Evolutionary conservation across 148 eudicot genomes (phyloP), one percentile per base, ranked within the genome.

Genomic region (Polygonum aviculare): DNA sequence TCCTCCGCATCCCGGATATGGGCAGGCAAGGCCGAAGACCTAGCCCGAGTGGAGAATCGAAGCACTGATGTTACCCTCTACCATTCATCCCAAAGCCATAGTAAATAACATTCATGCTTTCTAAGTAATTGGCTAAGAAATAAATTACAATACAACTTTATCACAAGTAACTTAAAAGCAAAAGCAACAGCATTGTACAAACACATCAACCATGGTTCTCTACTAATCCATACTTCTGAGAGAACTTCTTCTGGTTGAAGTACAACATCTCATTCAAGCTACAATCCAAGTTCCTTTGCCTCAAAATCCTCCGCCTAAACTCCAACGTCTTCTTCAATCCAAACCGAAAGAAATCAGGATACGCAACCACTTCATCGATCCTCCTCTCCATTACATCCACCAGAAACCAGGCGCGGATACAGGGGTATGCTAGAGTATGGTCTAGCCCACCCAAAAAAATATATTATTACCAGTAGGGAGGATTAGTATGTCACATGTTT

Each of bases 191-290:
- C 47, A 55, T 39, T 55, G 41, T 31, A 40, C n/a, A 69, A 75
- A 26, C 33, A 78, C 78, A 82, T 80, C 76, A 81, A 4, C 73
- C 82, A 76, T 60, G 78, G 73, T 82, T 72, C 77, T 88, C 82
- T 62, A 78, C 80, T 19, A 85, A 71, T 36, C 90, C 90, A 83
- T 89, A 96, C 83, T 90, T 93, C 83, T 84, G 54, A 38, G 88
- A 85, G 75, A 96, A 93, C 83, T 88, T 96, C 86, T 88, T 93
- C 65, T 88, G 86, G 75, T 93, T 93, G 81, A 89, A 90, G 79
- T 89, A 90, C 79, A 96, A 76, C 99, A 96, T 93, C 67, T 93
- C 99, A 62, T 92, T 89, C 83, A 95, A 82, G 85, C 90, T 95
- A 86, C 92, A 93, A 51, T 80, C 80, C 72, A 88, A 73, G 45